These are phyloP conservation scores for Cenchrus purpureus DNA, from an alignment of 176 grass and related monocot species.

Conservation along the genomic window DNA sequence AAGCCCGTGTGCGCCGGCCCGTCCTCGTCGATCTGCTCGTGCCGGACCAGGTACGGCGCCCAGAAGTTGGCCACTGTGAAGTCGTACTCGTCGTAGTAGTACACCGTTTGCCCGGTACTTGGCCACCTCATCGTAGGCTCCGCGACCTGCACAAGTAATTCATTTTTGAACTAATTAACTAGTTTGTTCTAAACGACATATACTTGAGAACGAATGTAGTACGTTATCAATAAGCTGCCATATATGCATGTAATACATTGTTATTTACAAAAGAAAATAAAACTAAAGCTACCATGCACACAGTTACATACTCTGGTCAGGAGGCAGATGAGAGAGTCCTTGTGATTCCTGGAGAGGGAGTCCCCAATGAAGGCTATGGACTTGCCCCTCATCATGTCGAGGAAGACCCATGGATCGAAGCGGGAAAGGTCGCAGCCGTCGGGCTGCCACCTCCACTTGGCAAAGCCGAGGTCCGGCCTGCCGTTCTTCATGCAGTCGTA, in stretches of 20 bases:
- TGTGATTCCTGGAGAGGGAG: constrained; percentile 72
- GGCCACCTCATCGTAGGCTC: not conserved
- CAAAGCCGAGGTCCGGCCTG: constrained; percentile 60
- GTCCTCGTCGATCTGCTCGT: constrained; percentile 11
- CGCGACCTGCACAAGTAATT: not conserved
- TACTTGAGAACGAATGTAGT: no score
- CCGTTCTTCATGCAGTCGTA: constrained; percentile 72
- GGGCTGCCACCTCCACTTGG: constrained; percentile 56
- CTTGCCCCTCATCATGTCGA: constrained; percentile 40
- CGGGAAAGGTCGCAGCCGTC: constrained; percentile 54
- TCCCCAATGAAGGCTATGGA: constrained; percentile 70
- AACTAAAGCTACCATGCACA: no score
- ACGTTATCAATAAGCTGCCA: no score
- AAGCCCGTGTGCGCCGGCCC: constrained; percentile 38
- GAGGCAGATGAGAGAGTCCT: constrained; percentile 76
- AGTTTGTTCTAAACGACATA: no score
- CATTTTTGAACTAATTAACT: no score
- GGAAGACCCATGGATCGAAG: constrained; percentile 54
- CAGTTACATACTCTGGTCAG: constrained; percentile 30
- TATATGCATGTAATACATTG: no score
- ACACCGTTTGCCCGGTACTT: not conserved
- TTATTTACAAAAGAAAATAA: no score
- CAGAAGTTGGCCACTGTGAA: constrained; percentile 55
- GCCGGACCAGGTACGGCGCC: constrained; percentile 56
- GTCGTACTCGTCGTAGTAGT: constrained; percentile 38